Evolutionary conservation across 306 rosid genomes (phyloP).

Genomic region (Nissolia schottii): DNA sequence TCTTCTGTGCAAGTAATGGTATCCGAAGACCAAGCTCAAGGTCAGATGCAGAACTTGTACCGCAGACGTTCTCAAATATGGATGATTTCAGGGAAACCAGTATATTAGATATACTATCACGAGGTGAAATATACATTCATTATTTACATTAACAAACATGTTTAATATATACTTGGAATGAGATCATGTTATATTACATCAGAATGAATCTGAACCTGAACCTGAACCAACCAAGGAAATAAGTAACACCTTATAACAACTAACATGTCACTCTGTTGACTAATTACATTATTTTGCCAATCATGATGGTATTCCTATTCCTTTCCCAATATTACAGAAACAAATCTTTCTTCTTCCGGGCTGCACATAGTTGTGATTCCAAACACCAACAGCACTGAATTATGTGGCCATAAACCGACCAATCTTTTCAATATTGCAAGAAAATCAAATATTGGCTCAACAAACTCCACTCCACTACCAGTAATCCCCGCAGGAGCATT

Average conservation of each 20-base stretch:
- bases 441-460: constrained; percentile 7
- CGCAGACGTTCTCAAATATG: too few relatives aligned
- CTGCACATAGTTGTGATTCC: background rate
- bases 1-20: too few relatives aligned
- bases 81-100: background rate
- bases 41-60: too few relatives aligned
- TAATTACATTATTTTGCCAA: background rate
- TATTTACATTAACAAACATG: constrained; percentile 6
- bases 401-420: background rate
- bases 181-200: background rate
- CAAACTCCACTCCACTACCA: constrained; percentile 47
- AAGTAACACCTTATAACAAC: background rate
- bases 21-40: too few relatives aligned
- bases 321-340: constrained; percentile 1
- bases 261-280: background rate
- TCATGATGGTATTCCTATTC: background rate
- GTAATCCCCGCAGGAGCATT: constrained; percentile 85
- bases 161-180: background rate
- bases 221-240: background rate
- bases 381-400: background rate
- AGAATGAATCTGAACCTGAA: background rate
- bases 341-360: background rate
- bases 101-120: background rate
- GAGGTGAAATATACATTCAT: background rate
- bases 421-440: background rate